A percentile compares a stretch with the other conserved stretches of the same genome.
Evolutionary conservation across 2,329 filamentous ascomycete genomes (phyloP).

Genomic region (Ophiognomonia clavigignenti-juglandacearum): DNA sequence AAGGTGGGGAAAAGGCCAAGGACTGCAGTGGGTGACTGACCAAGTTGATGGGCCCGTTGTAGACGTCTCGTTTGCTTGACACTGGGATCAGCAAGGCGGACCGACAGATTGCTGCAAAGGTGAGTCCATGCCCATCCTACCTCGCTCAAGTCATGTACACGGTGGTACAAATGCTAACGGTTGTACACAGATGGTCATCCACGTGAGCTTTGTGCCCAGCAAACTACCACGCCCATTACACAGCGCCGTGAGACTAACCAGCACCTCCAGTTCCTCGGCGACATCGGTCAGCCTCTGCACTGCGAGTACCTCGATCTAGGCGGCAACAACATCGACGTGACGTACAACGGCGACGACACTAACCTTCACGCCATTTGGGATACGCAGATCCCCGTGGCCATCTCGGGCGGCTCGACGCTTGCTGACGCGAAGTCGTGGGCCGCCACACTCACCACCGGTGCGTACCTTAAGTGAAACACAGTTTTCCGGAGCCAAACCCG

Average conservation of each 20-base stretch:
- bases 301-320: constrained; percentile 47
- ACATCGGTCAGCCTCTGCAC: constrained; percentile 52
- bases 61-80: constrained; percentile 25
- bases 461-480: too few species aligned
- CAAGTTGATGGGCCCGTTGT: too few species aligned
- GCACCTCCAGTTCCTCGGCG: constrained; percentile 45
- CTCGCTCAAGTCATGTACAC: too few species aligned
- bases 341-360: constrained; percentile 42
- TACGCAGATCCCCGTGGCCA: constrained; percentile 47
- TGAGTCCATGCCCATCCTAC: not conserved
- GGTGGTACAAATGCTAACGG: too few species aligned
- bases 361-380: constrained; percentile 62
- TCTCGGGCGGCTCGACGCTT: constrained; percentile 31
- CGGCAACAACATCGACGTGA: constrained; percentile 51
- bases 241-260: not conserved
- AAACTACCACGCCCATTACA: not conserved
- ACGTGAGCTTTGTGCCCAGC: constrained; percentile 19
- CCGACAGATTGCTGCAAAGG: constrained; percentile 33
- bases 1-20: not conserved
- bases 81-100: constrained; percentile 22
- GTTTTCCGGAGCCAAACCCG: too few species aligned
- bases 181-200: constrained; percentile 26
- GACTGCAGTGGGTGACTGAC: not conserved
- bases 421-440: constrained; percentile 35
- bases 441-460: constrained; percentile 27